Evolutionary conservation across 352 stramenopile genomes (phyloP).

Genomic region (Phytophthora megakarya): DNA sequence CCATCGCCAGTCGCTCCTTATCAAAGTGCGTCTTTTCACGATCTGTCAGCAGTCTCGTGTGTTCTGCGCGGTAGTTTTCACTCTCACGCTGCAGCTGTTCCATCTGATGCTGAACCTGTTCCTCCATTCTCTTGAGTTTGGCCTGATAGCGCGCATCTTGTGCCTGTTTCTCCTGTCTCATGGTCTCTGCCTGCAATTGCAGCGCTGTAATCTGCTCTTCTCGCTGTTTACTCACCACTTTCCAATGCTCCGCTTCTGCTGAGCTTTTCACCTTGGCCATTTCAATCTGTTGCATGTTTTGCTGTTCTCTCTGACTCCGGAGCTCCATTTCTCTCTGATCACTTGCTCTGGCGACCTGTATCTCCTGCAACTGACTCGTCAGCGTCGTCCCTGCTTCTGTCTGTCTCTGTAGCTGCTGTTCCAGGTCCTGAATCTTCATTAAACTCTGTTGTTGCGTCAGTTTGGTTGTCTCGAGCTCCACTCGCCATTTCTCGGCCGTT

Average conservation of each 20-base stretch:
- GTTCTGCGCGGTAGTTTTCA: conserved; percentile 61
- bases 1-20: conserved; percentile 52
- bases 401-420: conserved; percentile 41
- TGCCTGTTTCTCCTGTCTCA: conserved; percentile 52
- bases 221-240: conserved; percentile 41
- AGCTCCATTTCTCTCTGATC: conserved; percentile 45
- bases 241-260: conserved; percentile 54
- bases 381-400: conserved; percentile 37
- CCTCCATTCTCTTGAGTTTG: conserved; percentile 67
- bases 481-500: conserved; percentile 43
- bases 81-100: conserved; percentile 56
- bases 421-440: conserved; percentile 40
- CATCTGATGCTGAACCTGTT: conserved; percentile 57
- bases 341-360: conserved; percentile 27
- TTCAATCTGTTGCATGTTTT: conserved; percentile 53
- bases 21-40: conserved; percentile 65
- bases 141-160: conserved; percentile 48
- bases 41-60: conserved; percentile 51
- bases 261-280: conserved; percentile 32
- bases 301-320: conserved; percentile 33
- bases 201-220: conserved; percentile 51
- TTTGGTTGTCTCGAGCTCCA: conserved; percentile 40
- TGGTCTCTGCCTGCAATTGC: conserved; percentile 42
- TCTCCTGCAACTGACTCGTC: conserved; percentile 43
- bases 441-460: conserved; percentile 40